A percentile compares a stretch with the other conserved stretches of the same genome.
Evolutionary conservation across 2,329 filamentous ascomycete genomes (phyloP).

Genomic region (Sclerotinia borealis): DNA sequence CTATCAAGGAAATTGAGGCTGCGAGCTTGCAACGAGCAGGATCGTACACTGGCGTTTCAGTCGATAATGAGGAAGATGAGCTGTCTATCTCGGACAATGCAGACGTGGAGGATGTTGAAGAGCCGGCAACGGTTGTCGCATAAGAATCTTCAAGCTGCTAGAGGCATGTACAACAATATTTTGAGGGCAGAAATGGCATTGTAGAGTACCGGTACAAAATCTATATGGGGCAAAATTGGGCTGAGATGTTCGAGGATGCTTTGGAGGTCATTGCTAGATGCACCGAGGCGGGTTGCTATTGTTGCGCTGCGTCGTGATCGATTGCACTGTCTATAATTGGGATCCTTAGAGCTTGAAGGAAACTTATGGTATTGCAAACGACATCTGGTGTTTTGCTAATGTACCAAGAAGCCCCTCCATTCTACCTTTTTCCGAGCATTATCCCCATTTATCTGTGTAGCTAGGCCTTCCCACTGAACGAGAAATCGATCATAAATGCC

Average conservation of each 20-base stretch:
- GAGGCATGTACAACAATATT: background rate
- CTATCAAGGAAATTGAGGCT: conserved; percentile 43
- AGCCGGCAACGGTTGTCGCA: background rate
- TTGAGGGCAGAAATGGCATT: conserved; percentile 3
- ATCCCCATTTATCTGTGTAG: conserved; percentile 23
- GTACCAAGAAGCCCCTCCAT: conserved; percentile 31
- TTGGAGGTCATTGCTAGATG: background rate
- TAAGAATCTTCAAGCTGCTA: conserved; percentile 3
- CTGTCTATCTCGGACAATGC: too few species aligned
- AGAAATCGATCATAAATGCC: conserved; percentile 69
- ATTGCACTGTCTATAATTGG: background rate
- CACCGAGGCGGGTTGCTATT: background rate
- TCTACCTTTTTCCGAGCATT: conserved; percentile 24
- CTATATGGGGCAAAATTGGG: background rate
- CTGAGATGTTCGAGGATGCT: background rate
- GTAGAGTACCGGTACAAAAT: conserved; percentile 2
- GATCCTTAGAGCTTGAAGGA: too few species aligned
- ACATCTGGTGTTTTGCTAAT: conserved; percentile 15
- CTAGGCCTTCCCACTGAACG: conserved; percentile 66
- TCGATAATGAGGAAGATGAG: conserved; percentile 31
- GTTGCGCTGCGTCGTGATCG: background rate
- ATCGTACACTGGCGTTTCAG: conserved; percentile 40
- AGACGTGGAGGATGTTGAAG: background rate
- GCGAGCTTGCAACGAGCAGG: conserved; percentile 37
- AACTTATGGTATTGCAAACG: background rate